Conservation (phyloP, 2,329 filamentous ascomycete species). For the Alternaria longipes region DNA sequence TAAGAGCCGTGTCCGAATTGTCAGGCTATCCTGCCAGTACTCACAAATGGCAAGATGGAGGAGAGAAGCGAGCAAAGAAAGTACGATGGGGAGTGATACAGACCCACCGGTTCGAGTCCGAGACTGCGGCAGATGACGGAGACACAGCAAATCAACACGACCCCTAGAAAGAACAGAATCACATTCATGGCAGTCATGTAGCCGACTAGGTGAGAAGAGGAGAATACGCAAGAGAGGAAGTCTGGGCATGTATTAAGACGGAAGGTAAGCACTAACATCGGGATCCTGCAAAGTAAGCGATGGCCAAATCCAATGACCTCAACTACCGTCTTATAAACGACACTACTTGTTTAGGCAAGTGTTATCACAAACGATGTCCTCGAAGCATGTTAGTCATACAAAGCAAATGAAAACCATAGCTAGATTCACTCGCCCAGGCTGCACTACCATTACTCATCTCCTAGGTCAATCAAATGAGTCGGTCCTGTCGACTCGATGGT, state of each 20-base stretch:
- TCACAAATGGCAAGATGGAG: conserved; percentile 2
- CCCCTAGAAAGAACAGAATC: background rate
- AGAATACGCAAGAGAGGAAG: background rate
- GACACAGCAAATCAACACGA: background rate
- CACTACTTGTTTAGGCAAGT: background rate
- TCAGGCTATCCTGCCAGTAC: background rate
- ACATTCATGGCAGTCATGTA: background rate
- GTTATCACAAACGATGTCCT: background rate
- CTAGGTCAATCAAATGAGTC: background rate
- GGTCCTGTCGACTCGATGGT: background rate
- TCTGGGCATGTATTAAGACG: background rate
- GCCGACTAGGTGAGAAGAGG: background rate
- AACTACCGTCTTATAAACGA: background rate
- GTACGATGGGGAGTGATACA: conserved; percentile 1
- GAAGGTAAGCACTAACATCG: background rate
- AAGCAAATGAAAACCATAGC: background rate
- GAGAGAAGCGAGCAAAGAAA: conserved; percentile 1
- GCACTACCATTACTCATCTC: background rate
- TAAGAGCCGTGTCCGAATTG: conserved; percentile 15
- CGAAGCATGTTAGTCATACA: background rate
- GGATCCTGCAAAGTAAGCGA: background rate
- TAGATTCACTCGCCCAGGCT: background rate
- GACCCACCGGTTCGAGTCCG: background rate
- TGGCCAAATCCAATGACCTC: background rate
- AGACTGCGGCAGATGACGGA: background rate